Evolutionary conservation across 2,329 filamentous ascomycete genomes (phyloP), one percentile per base, ranked within the genome.

Genomic region (Colletotrichum cereale): DNA sequence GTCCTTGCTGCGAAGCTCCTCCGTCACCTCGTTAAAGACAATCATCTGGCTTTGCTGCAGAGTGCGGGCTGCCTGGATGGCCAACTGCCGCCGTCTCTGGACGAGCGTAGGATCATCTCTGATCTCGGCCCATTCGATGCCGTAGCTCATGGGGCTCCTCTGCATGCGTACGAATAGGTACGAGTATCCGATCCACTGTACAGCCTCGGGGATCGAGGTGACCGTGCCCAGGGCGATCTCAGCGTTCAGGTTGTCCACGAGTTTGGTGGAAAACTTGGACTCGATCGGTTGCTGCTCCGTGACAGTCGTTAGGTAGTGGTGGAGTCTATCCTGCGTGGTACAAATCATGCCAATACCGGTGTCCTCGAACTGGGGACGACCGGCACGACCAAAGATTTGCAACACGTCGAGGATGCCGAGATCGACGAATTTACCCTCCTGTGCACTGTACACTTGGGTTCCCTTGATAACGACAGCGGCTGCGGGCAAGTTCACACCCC

Each of bases 311-410:
- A 98, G 86, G 79, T 99, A 99, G 80, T 99, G 96, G 38, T 92
- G 85, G 11, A 99, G 85, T 79, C 95, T 97, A 80, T 98, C 95
- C n/a, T 95, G 92, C 0, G 94, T 97, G 0, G 97, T 99, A 77
- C 95, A 97, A 75, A 99, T 99, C 86, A 98, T 98, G 74, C 97
- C 97, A 75, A 98, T 97, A 86, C 96, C 96, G 44, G 93, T 96
- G 78, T 98, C 96, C 79, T 98, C 95, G 76, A 98, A 99, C 79
- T 99, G 96, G 50, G 97, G 96, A 80, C 96, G 93, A 86, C 96
- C 96, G 71, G 96, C 97, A 87, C 96, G 95, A 85, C 96, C 96
- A 78, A 99, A 99, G 71, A 99, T 99, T 80, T 99, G 96, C 66
- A 99, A 86, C 21, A 99, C 96, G 80, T 99, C 96, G 2, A 99